These are phyloP conservation scores for Friedmanniomyces endolithicus DNA, from an alignment of 495 filamentous ascomycete genomes.

Conservation along the genomic window DNA sequence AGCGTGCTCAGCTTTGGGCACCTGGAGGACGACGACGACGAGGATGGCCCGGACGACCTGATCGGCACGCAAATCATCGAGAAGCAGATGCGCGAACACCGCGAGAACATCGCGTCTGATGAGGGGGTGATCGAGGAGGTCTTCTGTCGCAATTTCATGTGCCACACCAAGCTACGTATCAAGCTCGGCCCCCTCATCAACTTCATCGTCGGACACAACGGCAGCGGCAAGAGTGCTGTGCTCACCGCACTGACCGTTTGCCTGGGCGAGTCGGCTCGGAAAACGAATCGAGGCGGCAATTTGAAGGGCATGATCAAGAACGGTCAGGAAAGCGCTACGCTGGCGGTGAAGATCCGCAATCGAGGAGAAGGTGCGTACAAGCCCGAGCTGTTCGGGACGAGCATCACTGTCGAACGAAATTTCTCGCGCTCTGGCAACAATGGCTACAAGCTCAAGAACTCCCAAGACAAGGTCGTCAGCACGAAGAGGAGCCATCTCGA, in stretches of 20 bases:
- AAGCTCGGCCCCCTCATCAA: constrained; percentile 86
- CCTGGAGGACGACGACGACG: constrained; percentile 29
- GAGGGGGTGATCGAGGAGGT: constrained; percentile 73
- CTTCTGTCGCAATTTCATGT: constrained; percentile 89
- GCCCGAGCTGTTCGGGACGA: constrained; percentile 68
- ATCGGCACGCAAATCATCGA: constrained; percentile 58
- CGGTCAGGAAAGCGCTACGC: constrained; percentile 54
- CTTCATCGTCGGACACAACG: constrained; percentile 95
- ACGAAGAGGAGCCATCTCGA: constrained; percentile 81
- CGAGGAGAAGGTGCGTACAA: constrained; percentile 71
- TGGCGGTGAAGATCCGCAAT: constrained; percentile 82
- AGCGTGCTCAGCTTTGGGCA: neutral
- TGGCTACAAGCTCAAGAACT: constrained; percentile 76
- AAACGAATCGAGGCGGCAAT: constrained; percentile 89
- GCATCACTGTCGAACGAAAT: constrained; percentile 79
- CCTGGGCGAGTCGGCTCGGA: constrained; percentile 82
- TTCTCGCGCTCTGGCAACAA: constrained; percentile 67
- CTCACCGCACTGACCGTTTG: constrained; percentile 92
- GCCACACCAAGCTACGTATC: constrained; percentile 67
- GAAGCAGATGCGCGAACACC: constrained; percentile 41
- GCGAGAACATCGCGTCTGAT: constrained; percentile 65
- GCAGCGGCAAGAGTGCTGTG: constrained; percentile 96
- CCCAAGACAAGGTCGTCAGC: constrained; percentile 57
- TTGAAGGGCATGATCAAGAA: constrained; percentile 88
- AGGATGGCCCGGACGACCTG: constrained; percentile 48